These are phyloP conservation scores for Juglanconis sp. DNA, from an alignment of 2,329 filamentous ascomycete genomes.

Conservation along the genomic window DNA sequence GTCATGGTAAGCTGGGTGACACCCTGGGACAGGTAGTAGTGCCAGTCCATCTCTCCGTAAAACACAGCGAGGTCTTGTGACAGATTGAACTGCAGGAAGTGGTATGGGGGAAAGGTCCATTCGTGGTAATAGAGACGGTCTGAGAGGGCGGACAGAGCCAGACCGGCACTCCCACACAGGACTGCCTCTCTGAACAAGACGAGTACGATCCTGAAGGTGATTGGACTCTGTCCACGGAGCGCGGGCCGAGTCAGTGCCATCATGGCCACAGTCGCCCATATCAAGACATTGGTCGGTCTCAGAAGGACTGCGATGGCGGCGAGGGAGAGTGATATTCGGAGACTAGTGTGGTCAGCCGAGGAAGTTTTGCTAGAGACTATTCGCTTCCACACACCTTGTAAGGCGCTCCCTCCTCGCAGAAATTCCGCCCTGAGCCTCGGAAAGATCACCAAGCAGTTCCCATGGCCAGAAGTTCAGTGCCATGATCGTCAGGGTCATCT, in stretches of 20 bases:
- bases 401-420: constrained; percentile 11
- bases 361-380: background rate
- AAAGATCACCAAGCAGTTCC: constrained; percentile 55
- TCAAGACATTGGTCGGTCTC: constrained; percentile 82
- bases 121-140: constrained; percentile 78
- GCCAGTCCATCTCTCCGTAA: constrained; percentile 85
- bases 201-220: constrained; percentile 41
- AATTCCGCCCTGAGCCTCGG: constrained; percentile 22
- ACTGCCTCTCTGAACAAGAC: constrained; percentile 61
- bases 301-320: constrained; percentile 82
- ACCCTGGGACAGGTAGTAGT: constrained; percentile 91
- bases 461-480: constrained; percentile 87
- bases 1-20: constrained; percentile 84
- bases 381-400: constrained; percentile 18
- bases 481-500: constrained; percentile 79
- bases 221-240: constrained; percentile 37
- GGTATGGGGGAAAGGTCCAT: constrained; percentile 86
- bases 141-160: constrained; percentile 61
- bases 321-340: constrained; percentile 65
- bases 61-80: constrained; percentile 84
- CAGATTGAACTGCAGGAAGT: constrained; percentile 89
- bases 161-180: constrained; percentile 59
- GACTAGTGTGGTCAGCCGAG: constrained; percentile 31
- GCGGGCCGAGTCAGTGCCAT: constrained; percentile 38
- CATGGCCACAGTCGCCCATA: constrained; percentile 71